Conservation (phyloP, 192 early-diverging fungal species). For the Oehlia diaphana region DNA sequence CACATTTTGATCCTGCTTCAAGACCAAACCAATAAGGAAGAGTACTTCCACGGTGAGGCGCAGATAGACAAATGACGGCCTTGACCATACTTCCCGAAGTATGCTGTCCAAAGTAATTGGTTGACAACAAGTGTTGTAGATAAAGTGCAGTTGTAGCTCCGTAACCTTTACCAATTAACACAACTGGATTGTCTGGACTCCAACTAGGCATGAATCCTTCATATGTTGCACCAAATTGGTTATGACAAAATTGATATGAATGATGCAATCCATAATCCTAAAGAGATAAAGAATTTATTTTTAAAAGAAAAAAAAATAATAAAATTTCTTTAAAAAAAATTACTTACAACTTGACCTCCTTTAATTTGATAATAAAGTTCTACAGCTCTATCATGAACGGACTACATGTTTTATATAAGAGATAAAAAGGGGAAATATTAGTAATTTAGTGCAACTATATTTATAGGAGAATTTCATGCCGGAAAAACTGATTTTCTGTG, state of each 20-base stretch:
- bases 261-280: constrained; percentile 26
- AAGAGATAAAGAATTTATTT: background rate
- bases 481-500: too few species aligned
- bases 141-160: constrained; percentile 27
- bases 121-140: constrained; percentile 23
- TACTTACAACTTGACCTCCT: constrained; percentile 30
- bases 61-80: constrained; percentile 22
- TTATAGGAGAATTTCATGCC: too few species aligned
- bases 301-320: background rate
- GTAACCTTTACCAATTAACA: constrained; percentile 30
- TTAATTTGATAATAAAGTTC: constrained; percentile 29
- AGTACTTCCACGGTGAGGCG: constrained; percentile 24
- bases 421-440: background rate
- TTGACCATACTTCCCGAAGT: constrained; percentile 27
- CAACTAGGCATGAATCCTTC: constrained; percentile 20
- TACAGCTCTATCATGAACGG: constrained; percentile 27
- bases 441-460: too few species aligned
- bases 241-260: constrained; percentile 23
- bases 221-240: constrained; percentile 26
- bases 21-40: constrained; percentile 29
- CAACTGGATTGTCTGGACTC: constrained; percentile 27
- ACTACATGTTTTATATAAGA: constrained; percentile 1
- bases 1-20: constrained; percentile 22
- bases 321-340: too few species aligned
- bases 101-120: constrained; percentile 16